phyloP scores from a whole-genome alignment of 257 asterid species.

The Jacaranda mimosifolia region DNA sequence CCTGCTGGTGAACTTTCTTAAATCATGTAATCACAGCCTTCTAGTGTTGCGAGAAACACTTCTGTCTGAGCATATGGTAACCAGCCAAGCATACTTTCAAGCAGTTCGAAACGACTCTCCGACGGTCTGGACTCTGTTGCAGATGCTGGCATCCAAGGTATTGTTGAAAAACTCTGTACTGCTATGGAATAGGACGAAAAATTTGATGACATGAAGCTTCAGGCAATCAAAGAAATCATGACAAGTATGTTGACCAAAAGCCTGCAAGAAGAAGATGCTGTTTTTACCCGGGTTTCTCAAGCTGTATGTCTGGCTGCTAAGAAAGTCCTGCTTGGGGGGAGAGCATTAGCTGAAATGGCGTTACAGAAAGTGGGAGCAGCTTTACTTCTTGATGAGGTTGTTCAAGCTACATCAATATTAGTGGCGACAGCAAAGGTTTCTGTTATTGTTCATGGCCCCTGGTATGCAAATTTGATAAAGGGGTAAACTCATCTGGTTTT shows the following conservation, averaged over 20 bases:
- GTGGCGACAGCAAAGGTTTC: conserved; percentile 60
- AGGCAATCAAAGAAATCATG: conserved; percentile 55
- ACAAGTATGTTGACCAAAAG: conserved; percentile 65
- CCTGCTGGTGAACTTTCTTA: not conserved
- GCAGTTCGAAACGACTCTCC: conserved; percentile 50
- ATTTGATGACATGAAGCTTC: conserved; percentile 42
- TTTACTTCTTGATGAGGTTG: conserved; percentile 49
- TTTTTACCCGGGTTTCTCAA: conserved; percentile 54
- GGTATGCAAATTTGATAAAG: conserved; percentile 53
- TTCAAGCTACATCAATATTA: conserved; percentile 50
- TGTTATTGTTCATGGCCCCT: conserved; percentile 60
- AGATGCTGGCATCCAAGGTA: conserved; percentile 63
- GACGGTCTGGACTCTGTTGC: conserved; percentile 52
- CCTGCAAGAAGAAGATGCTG: conserved; percentile 67
- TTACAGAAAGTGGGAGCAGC: conserved; percentile 65
- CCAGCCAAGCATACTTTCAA: conserved; percentile 46
- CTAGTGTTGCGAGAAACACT: conserved; percentile 69
- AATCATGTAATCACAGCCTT: conserved; percentile 48
- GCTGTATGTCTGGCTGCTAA: conserved; percentile 57
- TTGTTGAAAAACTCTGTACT: conserved; percentile 45
- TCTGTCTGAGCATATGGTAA: conserved; percentile 46
- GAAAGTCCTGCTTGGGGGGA: conserved; percentile 60
- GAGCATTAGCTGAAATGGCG: conserved; percentile 55
- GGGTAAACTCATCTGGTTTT: not conserved
- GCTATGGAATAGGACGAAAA: conserved; percentile 24